phyloP scores from a whole-genome alignment of 768 basidiomycete genomes.

The Tricholoma hemisulphureum region DNA sequence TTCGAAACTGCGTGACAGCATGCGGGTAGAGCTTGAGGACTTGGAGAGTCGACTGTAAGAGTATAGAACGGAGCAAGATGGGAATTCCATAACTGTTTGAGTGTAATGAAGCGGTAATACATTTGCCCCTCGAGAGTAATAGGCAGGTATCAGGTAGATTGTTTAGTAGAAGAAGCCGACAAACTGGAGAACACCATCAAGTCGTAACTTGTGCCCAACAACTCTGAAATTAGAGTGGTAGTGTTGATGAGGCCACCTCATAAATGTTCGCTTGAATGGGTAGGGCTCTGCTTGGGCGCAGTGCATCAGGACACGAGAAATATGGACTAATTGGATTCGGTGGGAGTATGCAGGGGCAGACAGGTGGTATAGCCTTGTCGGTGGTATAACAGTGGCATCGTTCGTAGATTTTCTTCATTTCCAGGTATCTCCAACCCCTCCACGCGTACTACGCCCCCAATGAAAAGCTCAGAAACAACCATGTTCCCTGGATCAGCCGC shows the following conservation, averaged over 20 bases:
- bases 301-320: background rate
- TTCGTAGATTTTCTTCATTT: slow-evolving; percentile 27
- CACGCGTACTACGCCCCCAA: slow-evolving; percentile 74
- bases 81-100: too few relatives aligned
- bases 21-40: background rate
- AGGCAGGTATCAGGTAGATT: too few relatives aligned
- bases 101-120: too few relatives aligned
- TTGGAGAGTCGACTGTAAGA: too few relatives aligned
- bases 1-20: slow-evolving; percentile 18
- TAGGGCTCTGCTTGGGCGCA: background rate
- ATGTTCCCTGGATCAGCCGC: slow-evolving; percentile 10
- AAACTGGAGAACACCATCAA: too few relatives aligned
- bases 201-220: too few relatives aligned
- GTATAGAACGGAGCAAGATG: too few relatives aligned
- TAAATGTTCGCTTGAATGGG: background rate
- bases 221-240: too few relatives aligned
- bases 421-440: slow-evolving; percentile 30
- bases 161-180: too few relatives aligned
- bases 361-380: slow-evolving; percentile 58
- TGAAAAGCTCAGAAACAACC: slow-evolving; percentile 68
- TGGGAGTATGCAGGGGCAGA: background rate
- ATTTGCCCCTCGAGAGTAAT: too few relatives aligned
- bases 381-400: slow-evolving; percentile 64
- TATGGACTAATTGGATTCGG: slow-evolving; percentile 6
- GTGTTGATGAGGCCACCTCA: background rate